These are phyloP conservation scores for Diplodia mutila DNA, from an alignment of 2,329 filamentous ascomycete genomes.

Conservation along the genomic window DNA sequence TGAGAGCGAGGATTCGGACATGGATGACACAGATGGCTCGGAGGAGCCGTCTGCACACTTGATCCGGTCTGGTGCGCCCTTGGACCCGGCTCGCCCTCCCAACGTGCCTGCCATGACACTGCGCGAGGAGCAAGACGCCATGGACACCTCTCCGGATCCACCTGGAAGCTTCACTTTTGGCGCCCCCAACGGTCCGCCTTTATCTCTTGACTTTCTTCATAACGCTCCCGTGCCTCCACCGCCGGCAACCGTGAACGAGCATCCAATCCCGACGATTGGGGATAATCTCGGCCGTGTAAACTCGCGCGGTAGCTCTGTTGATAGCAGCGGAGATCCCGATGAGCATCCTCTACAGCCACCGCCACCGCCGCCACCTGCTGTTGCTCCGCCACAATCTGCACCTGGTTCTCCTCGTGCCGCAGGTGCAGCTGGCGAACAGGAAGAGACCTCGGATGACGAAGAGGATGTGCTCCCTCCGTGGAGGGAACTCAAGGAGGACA, in stretches of 20 bases:
- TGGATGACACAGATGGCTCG: slow-evolving; percentile 37
- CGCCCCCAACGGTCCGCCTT: slow-evolving; percentile 31
- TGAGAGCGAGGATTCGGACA: slow-evolving; percentile 29
- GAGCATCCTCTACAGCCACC: slow-evolving; percentile 12
- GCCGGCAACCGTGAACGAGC: slow-evolving; percentile 28
- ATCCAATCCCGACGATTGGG: slow-evolving; percentile 12
- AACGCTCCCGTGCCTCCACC: slow-evolving; percentile 29
- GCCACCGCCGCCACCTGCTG: slow-evolving; percentile 13
- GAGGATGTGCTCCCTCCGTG: slow-evolving; percentile 45
- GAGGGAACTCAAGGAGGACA: slow-evolving; percentile 61
- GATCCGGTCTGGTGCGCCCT: neutral
- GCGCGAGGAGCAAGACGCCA: slow-evolving; percentile 39
- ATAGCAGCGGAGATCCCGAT: neutral
- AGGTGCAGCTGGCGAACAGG: slow-evolving; percentile 12
- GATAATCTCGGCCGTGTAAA: slow-evolving; percentile 24
- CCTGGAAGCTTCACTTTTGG: slow-evolving; percentile 23
- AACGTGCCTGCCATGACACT: slow-evolving; percentile 1
- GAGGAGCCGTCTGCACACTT: neutral
- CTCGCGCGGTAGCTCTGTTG: slow-evolving; percentile 26
- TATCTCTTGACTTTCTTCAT: slow-evolving; percentile 15
- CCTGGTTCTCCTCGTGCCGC: slow-evolving; percentile 6
- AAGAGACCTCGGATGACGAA: slow-evolving; percentile 42
- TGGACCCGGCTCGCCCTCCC: neutral
- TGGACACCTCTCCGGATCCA: slow-evolving; percentile 45
- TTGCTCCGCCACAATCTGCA: neutral